Conservation (phyloP, 1,284 basidiomycete genomes). For the Tetrapyrgos nigripes region DNA sequence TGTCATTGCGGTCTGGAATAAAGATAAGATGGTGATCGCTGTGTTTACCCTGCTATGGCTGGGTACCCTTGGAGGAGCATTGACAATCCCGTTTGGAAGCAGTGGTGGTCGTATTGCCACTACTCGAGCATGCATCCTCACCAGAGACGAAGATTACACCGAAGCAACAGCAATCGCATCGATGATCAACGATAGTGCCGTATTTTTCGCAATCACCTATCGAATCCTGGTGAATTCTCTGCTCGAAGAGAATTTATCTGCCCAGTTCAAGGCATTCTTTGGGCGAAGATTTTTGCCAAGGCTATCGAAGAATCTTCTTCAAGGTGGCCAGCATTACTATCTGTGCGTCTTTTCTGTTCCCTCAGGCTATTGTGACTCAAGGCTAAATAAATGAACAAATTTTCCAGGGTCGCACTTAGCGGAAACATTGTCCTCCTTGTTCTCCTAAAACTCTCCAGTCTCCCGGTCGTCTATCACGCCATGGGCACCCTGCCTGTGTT, state of each 20-base stretch:
- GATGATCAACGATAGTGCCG: conserved; percentile 6
- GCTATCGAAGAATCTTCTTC: background rate
- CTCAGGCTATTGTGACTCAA: background rate
- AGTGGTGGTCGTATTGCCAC: conserved; percentile 7
- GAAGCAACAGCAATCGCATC: background rate
- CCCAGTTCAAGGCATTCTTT: too few relatives aligned
- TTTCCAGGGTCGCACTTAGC: too few relatives aligned
- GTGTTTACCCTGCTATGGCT: conserved; percentile 7
- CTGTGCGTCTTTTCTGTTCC: background rate
- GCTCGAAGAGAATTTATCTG: too few relatives aligned
- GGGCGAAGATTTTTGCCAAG: too few relatives aligned
- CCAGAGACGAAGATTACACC: background rate
- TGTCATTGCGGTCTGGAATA: background rate
- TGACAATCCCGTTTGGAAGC: conserved; percentile 8
- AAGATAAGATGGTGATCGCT: background rate
- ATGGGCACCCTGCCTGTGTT: background rate
- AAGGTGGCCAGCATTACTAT: background rate
- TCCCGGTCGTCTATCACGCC: background rate
- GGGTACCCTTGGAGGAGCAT: background rate
- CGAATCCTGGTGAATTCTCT: too few relatives aligned
- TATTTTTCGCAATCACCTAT: too few relatives aligned
- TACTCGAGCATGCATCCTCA: conserved; percentile 10
- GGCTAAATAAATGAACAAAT: too few relatives aligned
- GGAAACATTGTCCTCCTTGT: background rate
- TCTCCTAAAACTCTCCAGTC: background rate